Conservation (phyloP, 495 filamentous ascomycete genomes). For the Penicillium crystallinum region DNA sequence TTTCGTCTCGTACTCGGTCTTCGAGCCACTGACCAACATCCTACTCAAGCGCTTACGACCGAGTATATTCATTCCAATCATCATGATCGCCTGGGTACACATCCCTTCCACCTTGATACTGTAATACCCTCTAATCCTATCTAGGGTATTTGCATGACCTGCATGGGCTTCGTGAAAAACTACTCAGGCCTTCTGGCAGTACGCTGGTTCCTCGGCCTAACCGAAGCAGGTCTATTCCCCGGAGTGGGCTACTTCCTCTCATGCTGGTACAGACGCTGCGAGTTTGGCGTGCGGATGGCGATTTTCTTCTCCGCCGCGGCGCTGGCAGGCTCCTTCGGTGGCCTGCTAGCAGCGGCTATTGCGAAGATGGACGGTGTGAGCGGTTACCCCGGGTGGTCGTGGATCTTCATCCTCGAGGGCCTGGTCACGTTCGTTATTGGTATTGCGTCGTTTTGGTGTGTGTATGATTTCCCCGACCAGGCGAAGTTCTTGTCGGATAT, state of each 20-base stretch:
- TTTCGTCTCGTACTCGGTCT: constrained; percentile 85
- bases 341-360: constrained; percentile 39
- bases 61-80: constrained; percentile 62
- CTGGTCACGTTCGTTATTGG: constrained; percentile 71
- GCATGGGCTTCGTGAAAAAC: constrained; percentile 77
- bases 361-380: constrained; percentile 63
- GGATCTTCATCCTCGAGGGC: constrained; percentile 66
- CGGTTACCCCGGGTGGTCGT: constrained; percentile 64
- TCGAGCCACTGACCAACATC: constrained; percentile 85
- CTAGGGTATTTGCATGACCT: constrained; percentile 74
- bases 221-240: constrained; percentile 81
- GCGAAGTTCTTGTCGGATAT: constrained; percentile 68
- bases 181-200: constrained; percentile 76
- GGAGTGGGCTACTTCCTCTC: constrained; percentile 86
- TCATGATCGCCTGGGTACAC: constrained; percentile 53
- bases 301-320: constrained; percentile 85
- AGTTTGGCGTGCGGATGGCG: constrained; percentile 72
- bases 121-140: too few species aligned
- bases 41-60: constrained; percentile 72
- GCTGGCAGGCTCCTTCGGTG: constrained; percentile 72
- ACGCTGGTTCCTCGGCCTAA: constrained; percentile 78
- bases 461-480: constrained; percentile 83
- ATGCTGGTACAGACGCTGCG: constrained; percentile 79
- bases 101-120: background rate
- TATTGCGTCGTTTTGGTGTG: constrained; percentile 72